Base-by-base conservation (phyloP, 2,329 filamentous ascomycete genomes). In the Colletotrichum neosansevieriae region DNA sequence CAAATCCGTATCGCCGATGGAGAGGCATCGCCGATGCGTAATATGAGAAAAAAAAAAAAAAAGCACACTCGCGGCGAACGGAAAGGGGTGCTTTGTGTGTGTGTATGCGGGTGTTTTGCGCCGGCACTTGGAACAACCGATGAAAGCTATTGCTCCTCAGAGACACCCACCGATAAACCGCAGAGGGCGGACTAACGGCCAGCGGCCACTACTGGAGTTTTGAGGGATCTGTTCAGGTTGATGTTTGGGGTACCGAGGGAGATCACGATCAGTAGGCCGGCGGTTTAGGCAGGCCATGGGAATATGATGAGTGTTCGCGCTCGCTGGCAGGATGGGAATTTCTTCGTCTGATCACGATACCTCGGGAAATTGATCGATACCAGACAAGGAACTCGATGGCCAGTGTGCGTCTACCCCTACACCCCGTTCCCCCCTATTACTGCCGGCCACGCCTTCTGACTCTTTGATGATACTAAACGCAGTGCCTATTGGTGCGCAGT, bases 271-370 rank as follows among this genome's bases (percentile, higher is more conserved):
- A 40, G 12, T 13, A 44, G 34, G 3, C 34, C 6, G 24, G 38
- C 10, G 10, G 12, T 34, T 34, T 29, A n/a, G 29, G 15, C 32
- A 19, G 3, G 29, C 29, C 29, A 29, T 9, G 19, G 12, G 59
- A 21, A 24, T 19, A 24, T 32, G n/a, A 24, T 32, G n/a, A n/a
- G 24, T 54, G n/a, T 54, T 54, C 51, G 17, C 13, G 51, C 38
- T 54, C 17, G 36, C n/a, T 42, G n/a, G 50, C 19, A 34, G 38
- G 42, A 36, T 50, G 58, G 58, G 44, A 57, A 65, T 65, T 38
- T 3, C 45, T 59, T 68, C 40, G 21, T 56, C 47, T 38, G 61
- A 68, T 68, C 65, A 44, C 61, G 65, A 68, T 65, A 54, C 32
- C 15, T 15, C 17, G 13, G n/a, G 15, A 38, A 29, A n/a, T 21